These are phyloP conservation scores for Claviceps digitariae DNA, from an alignment of 2,329 filamentous ascomycete genomes.

Conservation along the genomic window DNA sequence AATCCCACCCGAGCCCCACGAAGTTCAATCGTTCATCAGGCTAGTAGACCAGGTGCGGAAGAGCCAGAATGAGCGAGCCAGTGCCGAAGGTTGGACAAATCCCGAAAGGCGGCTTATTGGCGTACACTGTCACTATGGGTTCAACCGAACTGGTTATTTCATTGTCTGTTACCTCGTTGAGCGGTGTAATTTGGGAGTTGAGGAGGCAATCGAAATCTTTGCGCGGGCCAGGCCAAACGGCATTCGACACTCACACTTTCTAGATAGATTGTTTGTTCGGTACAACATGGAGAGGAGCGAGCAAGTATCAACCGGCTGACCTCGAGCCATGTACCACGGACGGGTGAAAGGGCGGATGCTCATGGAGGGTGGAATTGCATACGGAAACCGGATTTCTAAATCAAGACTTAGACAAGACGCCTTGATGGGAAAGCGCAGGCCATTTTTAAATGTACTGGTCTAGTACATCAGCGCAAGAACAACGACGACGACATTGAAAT, in stretches of 20 bases:
- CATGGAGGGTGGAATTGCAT: background rate
- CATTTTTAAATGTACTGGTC: background rate
- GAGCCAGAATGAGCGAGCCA: slow-evolving; percentile 28
- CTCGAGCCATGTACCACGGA: slow-evolving; percentile 51
- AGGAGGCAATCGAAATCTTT: slow-evolving; percentile 71
- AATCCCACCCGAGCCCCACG: slow-evolving; percentile 53
- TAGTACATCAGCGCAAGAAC: no score
- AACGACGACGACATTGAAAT: no score
- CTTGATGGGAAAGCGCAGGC: background rate
- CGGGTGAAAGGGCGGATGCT: background rate
- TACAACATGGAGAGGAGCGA: slow-evolving; percentile 35
- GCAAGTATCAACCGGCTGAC: background rate
- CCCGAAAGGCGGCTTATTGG: slow-evolving; percentile 44
- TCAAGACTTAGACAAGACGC: background rate
- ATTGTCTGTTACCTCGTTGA: slow-evolving; percentile 87
- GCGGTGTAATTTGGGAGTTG: slow-evolving; percentile 54
- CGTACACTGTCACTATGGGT: slow-evolving; percentile 92
- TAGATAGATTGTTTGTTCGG: slow-evolving; percentile 68
- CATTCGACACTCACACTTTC: slow-evolving; percentile 80
- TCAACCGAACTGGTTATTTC: slow-evolving; percentile 87
- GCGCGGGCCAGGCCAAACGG: slow-evolving; percentile 59
- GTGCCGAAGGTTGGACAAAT: slow-evolving; percentile 26
- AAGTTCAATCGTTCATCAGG: slow-evolving; percentile 39
- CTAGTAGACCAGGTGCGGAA: slow-evolving; percentile 47
- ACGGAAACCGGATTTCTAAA: background rate